Evolutionary conservation across 768 basidiomycete genomes (phyloP), one percentile per base, ranked within the genome.

Genomic region (Hygrocybe punicea): DNA sequence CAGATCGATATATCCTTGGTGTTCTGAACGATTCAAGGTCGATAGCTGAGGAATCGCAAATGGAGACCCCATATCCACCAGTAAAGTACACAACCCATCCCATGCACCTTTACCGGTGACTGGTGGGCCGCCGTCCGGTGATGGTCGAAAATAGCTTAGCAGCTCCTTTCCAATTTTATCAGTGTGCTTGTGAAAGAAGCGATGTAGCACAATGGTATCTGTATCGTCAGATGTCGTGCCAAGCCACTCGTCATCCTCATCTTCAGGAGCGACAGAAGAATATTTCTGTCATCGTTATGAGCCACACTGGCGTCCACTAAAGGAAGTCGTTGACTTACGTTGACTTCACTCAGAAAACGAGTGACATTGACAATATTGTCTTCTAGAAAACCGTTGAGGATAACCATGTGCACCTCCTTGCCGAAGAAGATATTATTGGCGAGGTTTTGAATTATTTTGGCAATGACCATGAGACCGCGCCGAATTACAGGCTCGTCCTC

Each of bases 341-440:
- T 82, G 49, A 92, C 75, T 60, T 89, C 86, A 55, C 51, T 89
- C 55, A 94, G 71, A 73, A 88, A 93, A 37, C 84, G 78, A 2
- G 89, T 90, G 25, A 94, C 83, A 40, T 80, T 83, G 34, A 83
- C 75, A 51, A 91, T 88, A 52, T 91, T 88, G 9, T 75, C 79
- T 56, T 78, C 76, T 25, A 92, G 71, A 72, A 93, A 93, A 11
- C 80, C 76, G 67, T 95, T 95, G 56, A 95, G 69, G 34, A 81
- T 77, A 25, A 83, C 83, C 90, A 94, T 93, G 64, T 92, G 86
- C 3, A 84, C 82, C 64, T 96, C 93, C 69, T 94, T 94, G 10
- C 89, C 91, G 62, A 96, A 96, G 65, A 91, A 85, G 49, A 95
- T 87, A 63, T 97, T 96, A 73, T 97, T 98, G 17, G 93, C 93